These are phyloP conservation scores for Halophytophthora polymorphica DNA, from an alignment of 352 stramenopile species.

Conservation along the genomic window DNA sequence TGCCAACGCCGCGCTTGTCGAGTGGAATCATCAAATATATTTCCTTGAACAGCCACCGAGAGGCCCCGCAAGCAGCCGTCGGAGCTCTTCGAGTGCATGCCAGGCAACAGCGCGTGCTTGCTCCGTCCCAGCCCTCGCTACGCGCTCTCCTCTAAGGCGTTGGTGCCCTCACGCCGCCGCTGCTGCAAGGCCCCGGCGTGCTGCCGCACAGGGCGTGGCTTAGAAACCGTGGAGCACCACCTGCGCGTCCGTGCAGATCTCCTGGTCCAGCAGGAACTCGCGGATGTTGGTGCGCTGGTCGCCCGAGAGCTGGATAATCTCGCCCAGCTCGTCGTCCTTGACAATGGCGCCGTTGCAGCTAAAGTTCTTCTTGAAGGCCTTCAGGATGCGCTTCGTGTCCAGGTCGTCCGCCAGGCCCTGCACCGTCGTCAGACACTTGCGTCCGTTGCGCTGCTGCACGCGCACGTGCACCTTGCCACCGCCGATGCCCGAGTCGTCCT, in stretches of 20 bases:
- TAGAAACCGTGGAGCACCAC: constrained; percentile 99
- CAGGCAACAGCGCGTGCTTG: constrained; percentile 3
- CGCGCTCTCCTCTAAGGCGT: constrained; percentile 14
- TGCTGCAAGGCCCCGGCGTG: constrained; percentile 5
- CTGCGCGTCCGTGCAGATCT: constrained; percentile 96
- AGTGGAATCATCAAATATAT: constrained; percentile 47
- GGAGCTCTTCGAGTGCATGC: background rate
- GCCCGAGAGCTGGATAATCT: constrained; percentile 99
- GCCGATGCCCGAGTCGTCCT: constrained; percentile 84
- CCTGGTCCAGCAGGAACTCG: constrained; percentile 98
- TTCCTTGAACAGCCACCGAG: constrained; percentile 24
- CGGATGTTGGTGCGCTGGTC: constrained; percentile 99
- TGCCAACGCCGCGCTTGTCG: constrained; percentile 10
- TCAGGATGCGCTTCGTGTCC: constrained; percentile 99
- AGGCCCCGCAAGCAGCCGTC: constrained; percentile 3
- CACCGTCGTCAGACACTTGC: constrained; percentile 99
- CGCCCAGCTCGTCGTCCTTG: constrained; percentile 96
- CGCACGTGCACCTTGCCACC: constrained; percentile 96
- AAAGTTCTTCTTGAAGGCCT: constrained; percentile 99
- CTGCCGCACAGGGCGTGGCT: constrained; percentile 20
- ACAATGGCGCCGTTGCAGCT: constrained; percentile 99
- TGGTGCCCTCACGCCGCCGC: constrained; percentile 7
- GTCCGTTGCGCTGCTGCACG: constrained; percentile 98
- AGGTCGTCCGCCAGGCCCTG: constrained; percentile 97
- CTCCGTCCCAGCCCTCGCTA: constrained; percentile 11